These are phyloP conservation scores for Thielaviopsis musarum DNA, from an alignment of 2,329 filamentous ascomycete species.

Conservation along the genomic window DNA sequence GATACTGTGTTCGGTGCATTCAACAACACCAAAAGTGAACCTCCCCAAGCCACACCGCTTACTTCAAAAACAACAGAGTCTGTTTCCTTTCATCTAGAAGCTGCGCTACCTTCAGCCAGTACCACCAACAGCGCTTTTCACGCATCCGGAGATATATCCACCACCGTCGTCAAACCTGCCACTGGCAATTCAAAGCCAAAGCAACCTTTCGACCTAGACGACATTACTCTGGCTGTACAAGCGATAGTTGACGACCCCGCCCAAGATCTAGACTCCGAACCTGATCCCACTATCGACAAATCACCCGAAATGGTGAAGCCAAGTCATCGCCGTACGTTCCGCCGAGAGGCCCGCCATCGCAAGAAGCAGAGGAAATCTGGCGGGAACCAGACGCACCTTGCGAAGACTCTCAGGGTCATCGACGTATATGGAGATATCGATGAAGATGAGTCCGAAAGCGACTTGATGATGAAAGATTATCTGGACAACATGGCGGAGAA, in stretches of 20 bases:
- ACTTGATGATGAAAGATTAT: slow-evolving; percentile 34
- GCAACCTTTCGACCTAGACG: background rate
- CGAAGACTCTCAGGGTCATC: background rate
- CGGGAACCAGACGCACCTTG: background rate
- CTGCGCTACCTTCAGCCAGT: background rate
- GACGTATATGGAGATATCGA: background rate
- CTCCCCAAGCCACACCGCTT: background rate
- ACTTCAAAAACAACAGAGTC: background rate
- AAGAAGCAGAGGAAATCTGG: slow-evolving; percentile 12
- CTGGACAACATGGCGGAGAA: slow-evolving; percentile 46
- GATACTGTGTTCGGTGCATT: background rate
- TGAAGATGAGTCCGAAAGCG: slow-evolving; percentile 1
- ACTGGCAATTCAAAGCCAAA: background rate
- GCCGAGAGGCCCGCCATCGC: slow-evolving; percentile 12
- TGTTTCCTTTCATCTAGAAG: background rate
- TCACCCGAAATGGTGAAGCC: slow-evolving; percentile 6
- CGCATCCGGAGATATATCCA: background rate
- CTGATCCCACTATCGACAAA: background rate
- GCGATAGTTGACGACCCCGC: background rate
- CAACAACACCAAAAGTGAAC: background rate
- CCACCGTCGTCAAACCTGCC: background rate
- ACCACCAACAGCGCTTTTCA: background rate
- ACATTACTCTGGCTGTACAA: background rate
- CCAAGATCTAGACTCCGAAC: background rate
- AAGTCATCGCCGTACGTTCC: slow-evolving; percentile 5